Base-by-base conservation (phyloP, 257 asterid species). In the Solanum lycopersicoides region DNA sequence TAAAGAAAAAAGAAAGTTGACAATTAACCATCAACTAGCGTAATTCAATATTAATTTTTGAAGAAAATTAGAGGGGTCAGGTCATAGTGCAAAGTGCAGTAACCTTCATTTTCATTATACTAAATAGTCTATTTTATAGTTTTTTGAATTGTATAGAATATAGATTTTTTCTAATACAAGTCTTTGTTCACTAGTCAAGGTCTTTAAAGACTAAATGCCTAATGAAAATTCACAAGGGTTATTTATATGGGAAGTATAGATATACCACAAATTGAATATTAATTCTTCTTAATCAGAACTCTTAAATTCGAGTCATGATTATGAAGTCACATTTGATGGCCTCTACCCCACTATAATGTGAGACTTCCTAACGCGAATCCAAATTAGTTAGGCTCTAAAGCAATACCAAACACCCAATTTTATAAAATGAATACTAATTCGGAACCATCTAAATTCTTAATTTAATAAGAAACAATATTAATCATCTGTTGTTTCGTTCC, bases 181-280 rank as follows among this genome's bases (percentile, higher is more conserved):
- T 72, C 86, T 88, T 91, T 42, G 91, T 65, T 82, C 89, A 66
- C 16, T 9, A 59, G 95, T 93, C 94, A 89, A 90, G 87, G 63
- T 90, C 90, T 66, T 32, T 87, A 72, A 86, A 87, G 60, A 86
- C 88, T 84, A 56, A 59, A 34, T 50, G 86, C 77, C 87, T 86
- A 89, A 25, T 71, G 83, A 86, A 75, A 76, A 35, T 47, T 45
- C 47, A 15, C 39, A 8, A 44, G 83, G 63, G 63, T 79, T 59
- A 79, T 79, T 28, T 45, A 45, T 79, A 66, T 28, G 11, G 44
- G 30, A 74, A 23, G 12, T 12, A 39, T 74, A 39, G 20, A 74
- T 39, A 74, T 39, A 39, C 34, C 82, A 39, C 21, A 74, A 39
- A 23, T 74, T 6, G 53, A 74, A 74, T 74, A 74, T 18, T 11